Evolutionary conservation across 148 eudicot genomes (phyloP), one percentile per base, ranked within the genome.

Genomic region (Amaranthus hypochondriacus): DNA sequence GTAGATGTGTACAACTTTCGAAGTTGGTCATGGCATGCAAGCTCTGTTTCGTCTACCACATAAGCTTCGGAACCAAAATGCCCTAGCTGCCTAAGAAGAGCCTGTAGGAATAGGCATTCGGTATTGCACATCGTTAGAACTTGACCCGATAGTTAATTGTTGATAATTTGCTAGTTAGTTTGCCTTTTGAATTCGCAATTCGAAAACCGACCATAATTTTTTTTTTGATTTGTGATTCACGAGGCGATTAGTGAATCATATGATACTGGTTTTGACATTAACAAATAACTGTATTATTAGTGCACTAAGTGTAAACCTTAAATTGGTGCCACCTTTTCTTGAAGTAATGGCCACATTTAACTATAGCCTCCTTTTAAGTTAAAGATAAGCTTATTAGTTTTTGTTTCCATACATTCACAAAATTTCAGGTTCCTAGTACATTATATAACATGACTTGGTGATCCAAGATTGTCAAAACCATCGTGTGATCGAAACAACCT

Each of bases 1-100:
- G 96, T 92, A 76, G 98, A 92, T 70, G 69, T 83, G 69, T 90
- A 90, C 47, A 90, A 80, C 76, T 84, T 76, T 63, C 82, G 87
- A 66, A 92, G 89, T 51, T 83, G 87, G 47, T 86, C 68, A 48
- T 86, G 86, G 57, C 78, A 84, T 49, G 86, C 73, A 66, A 84
- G 50, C 80, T 89, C 91, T 47, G 69, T 79, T 52, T 90, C 97
- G 78, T 89, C 86, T 52, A 80, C 57, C 70, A 79, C 75, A 46
- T 78, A 62, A 63, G 89, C 79, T 75, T 83, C 96, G 71, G 79
- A 72, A 63, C 83, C 91, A 62, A 83, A 78, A 56, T 87, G 90
- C 70, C 98, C 92, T 52, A 92, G 75, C 62, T 89, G 98, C 71
- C 87, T 86, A 63, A 87, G 69, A 66, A 90, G 77, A 44, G 87